phyloP scores from a whole-genome alignment of 2,329 filamentous ascomycete species.

The Sclerotinia subarctica region DNA sequence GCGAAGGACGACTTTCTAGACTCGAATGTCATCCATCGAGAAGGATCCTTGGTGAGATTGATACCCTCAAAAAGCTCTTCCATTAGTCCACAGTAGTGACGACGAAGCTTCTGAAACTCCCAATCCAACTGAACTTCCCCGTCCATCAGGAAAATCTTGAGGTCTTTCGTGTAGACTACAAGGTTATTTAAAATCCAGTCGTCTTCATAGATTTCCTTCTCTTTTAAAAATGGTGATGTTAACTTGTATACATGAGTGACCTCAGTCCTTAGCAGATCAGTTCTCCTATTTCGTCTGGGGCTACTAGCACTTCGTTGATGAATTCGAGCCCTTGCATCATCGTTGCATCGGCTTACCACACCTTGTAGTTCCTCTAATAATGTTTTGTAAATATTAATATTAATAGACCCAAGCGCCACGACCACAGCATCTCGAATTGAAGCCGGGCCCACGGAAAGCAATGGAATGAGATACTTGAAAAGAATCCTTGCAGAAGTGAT shows the following conservation, averaged over 20 bases:
- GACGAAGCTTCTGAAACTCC: conserved; percentile 86
- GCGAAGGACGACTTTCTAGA: conserved; percentile 92
- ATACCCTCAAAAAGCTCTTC: conserved; percentile 92
- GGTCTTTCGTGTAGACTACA: conserved; percentile 82
- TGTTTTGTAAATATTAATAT: conserved; percentile 87
- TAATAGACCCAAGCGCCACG: conserved; percentile 88
- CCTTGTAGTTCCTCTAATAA: conserved; percentile 86
- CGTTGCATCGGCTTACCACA: conserved; percentile 79
- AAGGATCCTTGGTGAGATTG: conserved; percentile 77
- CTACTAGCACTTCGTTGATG: conserved; percentile 84
- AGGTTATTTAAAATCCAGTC: conserved; percentile 90
- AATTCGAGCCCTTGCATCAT: conserved; percentile 81
- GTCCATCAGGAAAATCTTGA: conserved; percentile 93
- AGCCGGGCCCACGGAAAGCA: conserved; percentile 74
- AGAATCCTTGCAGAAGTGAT: conserved; percentile 84
- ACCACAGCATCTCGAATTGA: conserved; percentile 89
- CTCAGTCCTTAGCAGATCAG: conserved; percentile 84
- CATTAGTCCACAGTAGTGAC: conserved; percentile 90
- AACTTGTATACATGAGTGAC: conserved; percentile 95
- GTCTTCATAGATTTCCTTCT: conserved; percentile 74
- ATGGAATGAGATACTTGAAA: conserved; percentile 87
- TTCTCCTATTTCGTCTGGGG: conserved; percentile 75
- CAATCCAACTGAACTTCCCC: conserved; percentile 91
- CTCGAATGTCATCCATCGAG: conserved; percentile 96
- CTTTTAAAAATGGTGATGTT: conserved; percentile 82